Evolutionary conservation across 2,329 filamentous ascomycete genomes (phyloP).

Genomic region (Clarireedia paspali): DNA sequence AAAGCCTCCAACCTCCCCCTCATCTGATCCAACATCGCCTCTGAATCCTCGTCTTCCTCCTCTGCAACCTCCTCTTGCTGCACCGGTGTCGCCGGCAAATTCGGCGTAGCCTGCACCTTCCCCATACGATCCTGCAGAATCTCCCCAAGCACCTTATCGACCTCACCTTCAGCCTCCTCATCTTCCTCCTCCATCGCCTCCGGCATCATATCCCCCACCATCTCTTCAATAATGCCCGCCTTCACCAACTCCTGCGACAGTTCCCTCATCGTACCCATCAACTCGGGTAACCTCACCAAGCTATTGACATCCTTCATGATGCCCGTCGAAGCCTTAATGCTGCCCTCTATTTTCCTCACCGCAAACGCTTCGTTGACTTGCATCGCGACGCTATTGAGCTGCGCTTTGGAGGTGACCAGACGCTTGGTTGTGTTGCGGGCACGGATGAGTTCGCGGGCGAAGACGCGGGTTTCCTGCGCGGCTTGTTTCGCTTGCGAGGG

Average conservation of each 20-base stretch:
- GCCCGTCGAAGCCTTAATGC: conserved; percentile 74
- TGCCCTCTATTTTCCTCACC: conserved; percentile 90
- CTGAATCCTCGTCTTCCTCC: conserved; percentile 77
- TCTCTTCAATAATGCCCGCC: conserved; percentile 96
- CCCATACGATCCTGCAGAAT: conserved; percentile 77
- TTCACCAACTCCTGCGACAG: conserved; percentile 82
- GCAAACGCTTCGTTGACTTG: conserved; percentile 96
- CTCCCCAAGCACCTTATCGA: conserved; percentile 88
- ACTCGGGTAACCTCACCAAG: conserved; percentile 74
- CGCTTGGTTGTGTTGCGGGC: conserved; percentile 68
- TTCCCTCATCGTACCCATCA: conserved; percentile 84
- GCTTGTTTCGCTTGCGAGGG: conserved; percentile 74
- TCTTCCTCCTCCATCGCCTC: conserved; percentile 66
- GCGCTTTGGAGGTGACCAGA: conserved; percentile 80
- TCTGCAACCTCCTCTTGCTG: conserved; percentile 48
- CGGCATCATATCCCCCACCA: conserved; percentile 83
- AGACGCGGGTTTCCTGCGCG: conserved; percentile 73
- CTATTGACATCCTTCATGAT: conserved; percentile 97
- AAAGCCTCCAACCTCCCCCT: conserved; percentile 81
- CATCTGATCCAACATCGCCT: conserved; percentile 92
- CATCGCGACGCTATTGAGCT: conserved; percentile 90
- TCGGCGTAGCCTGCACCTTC: conserved; percentile 53
- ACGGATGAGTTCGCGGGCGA: conserved; percentile 80
- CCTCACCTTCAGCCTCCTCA: conserved; percentile 70
- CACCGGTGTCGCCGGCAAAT: conserved; percentile 41